Conservation (phyloP, 163 green algal species). For the Scenedesmus sp. region DNA sequence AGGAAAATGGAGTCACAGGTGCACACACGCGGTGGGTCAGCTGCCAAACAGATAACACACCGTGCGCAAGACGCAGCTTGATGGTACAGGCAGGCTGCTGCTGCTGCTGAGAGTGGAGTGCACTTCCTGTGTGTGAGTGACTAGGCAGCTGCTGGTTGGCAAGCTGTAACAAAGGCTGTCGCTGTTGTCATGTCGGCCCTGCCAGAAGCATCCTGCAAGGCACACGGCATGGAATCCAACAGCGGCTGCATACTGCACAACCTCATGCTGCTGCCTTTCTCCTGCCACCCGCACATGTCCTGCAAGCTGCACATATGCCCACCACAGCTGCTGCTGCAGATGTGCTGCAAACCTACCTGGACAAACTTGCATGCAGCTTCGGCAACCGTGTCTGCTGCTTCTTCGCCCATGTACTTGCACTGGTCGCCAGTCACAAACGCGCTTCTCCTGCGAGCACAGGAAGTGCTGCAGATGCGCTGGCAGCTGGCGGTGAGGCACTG, state of each 20-base stretch:
- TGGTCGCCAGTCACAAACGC: background rate
- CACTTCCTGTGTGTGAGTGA: background rate
- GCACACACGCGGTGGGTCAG: too few relatives aligned
- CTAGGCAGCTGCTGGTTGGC: background rate
- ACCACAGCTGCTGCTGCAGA: background rate
- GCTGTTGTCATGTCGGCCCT: background rate
- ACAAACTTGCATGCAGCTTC: slow-evolving; percentile 10
- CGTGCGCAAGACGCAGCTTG: background rate
- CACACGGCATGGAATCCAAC: background rate
- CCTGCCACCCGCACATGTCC: background rate
- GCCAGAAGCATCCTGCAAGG: background rate
- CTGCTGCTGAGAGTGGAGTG: background rate
- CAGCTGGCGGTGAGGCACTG: slow-evolving; percentile 34
- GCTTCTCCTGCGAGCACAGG: background rate
- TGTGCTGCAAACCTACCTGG: background rate
- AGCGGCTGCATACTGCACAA: background rate
- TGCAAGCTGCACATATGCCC: background rate
- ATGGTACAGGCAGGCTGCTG: background rate
- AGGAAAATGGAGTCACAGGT: too few relatives aligned
- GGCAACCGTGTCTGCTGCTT: slow-evolving; percentile 18
- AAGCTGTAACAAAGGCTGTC: background rate
- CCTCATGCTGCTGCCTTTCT: background rate
- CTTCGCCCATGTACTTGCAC: slow-evolving; percentile 17
- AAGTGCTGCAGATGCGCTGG: slow-evolving; percentile 20
- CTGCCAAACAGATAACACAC: background rate